phyloP scores from a whole-genome alignment of 352 stramenopile genomes.

The Globisporangium paddicum region DNA sequence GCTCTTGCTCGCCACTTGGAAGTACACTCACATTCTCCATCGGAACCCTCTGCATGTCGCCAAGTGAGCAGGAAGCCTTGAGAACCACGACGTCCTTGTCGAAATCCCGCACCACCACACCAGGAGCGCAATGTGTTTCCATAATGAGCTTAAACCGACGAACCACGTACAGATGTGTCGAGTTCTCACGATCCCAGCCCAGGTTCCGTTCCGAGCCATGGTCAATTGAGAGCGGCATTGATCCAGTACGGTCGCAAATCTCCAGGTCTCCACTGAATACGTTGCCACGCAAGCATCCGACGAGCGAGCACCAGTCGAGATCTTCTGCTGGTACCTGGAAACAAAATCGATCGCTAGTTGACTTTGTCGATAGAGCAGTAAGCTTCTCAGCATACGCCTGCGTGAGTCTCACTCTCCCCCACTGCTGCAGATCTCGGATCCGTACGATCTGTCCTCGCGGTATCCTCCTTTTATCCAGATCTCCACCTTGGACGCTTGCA shows the following conservation, averaged over 20 bases:
- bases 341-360: neutral
- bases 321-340: constrained; percentile 15
- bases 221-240: constrained; percentile 11
- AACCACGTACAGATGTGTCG: constrained; percentile 22
- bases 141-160: constrained; percentile 26
- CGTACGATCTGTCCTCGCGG: neutral
- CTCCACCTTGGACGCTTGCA: neutral
- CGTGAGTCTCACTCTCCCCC: neutral
- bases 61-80: constrained; percentile 18
- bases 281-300: constrained; percentile 31
- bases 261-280: constrained; percentile 32
- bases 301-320: constrained; percentile 32
- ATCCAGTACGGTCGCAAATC: constrained; percentile 38
- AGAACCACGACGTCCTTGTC: constrained; percentile 18
- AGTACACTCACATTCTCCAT: constrained; percentile 9
- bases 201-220: neutral
- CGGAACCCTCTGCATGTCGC: constrained; percentile 19
- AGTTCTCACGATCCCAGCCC: constrained; percentile 6
- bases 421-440: constrained; percentile 7
- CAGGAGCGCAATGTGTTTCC: constrained; percentile 23
- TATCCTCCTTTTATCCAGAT: neutral
- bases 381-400: neutral
- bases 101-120: neutral
- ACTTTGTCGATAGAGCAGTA: neutral
- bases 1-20: constrained; percentile 1